Percentiles rank a stretch among this genome's conserved stretches.
phyloP scores from a whole-genome alignment of 495 filamentous ascomycete genomes.

The Cercophora newfieldiana region DNA sequence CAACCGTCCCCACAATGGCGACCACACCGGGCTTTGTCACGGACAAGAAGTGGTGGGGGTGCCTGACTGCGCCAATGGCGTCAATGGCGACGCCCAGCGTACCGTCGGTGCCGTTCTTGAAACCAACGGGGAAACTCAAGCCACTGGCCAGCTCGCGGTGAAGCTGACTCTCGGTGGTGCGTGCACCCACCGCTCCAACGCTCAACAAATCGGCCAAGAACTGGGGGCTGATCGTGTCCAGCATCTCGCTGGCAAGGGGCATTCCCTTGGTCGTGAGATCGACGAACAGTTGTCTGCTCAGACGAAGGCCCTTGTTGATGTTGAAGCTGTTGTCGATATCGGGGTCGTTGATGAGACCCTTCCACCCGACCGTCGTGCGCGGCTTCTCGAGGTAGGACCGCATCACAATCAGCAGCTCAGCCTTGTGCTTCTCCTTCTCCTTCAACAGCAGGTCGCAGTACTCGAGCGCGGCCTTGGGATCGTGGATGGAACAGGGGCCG shows the following conservation, averaged over 20 bases:
- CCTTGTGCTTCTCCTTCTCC: slow-evolving; percentile 85
- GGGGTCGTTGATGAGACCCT: slow-evolving; percentile 98
- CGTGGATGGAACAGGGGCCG: slow-evolving; percentile 97
- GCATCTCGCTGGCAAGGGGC: slow-evolving; percentile 98
- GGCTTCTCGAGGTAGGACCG: slow-evolving; percentile 98
- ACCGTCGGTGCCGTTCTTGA: slow-evolving; percentile 99
- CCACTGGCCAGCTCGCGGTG: slow-evolving; percentile 94
- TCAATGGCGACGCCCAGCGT: slow-evolving; percentile 88
- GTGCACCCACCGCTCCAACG: slow-evolving; percentile 89
- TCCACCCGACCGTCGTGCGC: slow-evolving; percentile 98
- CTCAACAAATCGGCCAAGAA: slow-evolving; percentile 94
- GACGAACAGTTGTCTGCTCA: slow-evolving; percentile 88
- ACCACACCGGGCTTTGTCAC: slow-evolving; percentile 97
- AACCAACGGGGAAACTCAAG: slow-evolving; percentile 94
- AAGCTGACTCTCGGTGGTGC: slow-evolving; percentile 93
- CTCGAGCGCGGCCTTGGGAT: slow-evolving; percentile 85
- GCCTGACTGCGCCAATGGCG: slow-evolving; percentile 89
- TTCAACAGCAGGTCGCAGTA: slow-evolving; percentile 84
- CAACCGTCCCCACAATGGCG: slow-evolving; percentile 91
- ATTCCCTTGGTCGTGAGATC: slow-evolving; percentile 93
- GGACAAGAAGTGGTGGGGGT: slow-evolving; percentile 96
- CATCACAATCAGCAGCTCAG: slow-evolving; percentile 94
- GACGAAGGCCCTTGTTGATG: slow-evolving; percentile 94
- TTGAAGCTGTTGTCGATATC: slow-evolving; percentile 98
- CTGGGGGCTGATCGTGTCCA: slow-evolving; percentile 98